Base-by-base conservation (phyloP, 345 rosid genomes). In the Salix purpurea region DNA sequence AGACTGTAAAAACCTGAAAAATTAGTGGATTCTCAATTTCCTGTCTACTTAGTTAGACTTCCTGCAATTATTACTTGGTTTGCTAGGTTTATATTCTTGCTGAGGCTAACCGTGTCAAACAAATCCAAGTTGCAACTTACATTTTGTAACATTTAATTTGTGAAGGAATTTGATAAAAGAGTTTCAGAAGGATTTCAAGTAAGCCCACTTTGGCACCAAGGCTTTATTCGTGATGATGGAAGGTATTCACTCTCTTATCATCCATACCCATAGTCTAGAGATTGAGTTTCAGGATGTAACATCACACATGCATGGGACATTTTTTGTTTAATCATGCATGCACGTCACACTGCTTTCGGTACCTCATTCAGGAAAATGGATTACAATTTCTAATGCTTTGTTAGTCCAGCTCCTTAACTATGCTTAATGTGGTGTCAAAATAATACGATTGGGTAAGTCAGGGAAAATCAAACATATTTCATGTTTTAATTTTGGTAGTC, bases 121-220 rank as follows among this genome's bases (percentile, higher is more conserved):
- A 12, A 52, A 28, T 66, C 56, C 58, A 26, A 78, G 70, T 21
- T 36, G 56, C 60, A 32, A 74, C 32, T 34, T 16, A 14, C 39
- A 61, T 60, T 50, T 66, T 83, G 42, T 32, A 54, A n/a, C 39
- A 26, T 42, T n/a, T 67, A 42, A 40, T 85, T 60, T 64, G 34
- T 74, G 64, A 83, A 95, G 99, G 99, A 91, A 65, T 95, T 95
- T 72, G 88, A 86, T 66, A 77, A 62, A 68, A 88, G 88, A 78
- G 97, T 95, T 30, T 80, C 74, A 15, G 90, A 95, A 89, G 99
- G 99, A 60, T 95, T 93, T 82, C 99, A 95, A 89, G 97, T 87
- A 65, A 93, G 85, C 72, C 99, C 99, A 77, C 74, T 90, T 74
- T 95, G 99, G 97, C 87, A 95, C 85, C 97, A 95, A 89, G 99